phyloP scores from a whole-genome alignment of 495 filamentous ascomycete species.

The Podospora fimiseda region DNA sequence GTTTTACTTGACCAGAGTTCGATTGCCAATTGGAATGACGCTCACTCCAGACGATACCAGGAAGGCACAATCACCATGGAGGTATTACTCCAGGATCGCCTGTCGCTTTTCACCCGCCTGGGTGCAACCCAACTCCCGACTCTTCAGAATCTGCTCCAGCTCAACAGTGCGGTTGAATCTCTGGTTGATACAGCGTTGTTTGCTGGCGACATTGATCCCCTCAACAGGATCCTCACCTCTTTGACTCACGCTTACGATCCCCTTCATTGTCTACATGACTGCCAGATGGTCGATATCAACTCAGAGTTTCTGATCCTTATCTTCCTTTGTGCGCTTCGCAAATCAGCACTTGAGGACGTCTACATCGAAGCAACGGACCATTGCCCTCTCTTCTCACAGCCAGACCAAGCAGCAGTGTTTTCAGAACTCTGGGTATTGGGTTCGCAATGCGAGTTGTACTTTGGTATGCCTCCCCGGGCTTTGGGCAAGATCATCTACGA shows the following conservation, averaged over 20 bases:
- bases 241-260: slow-evolving; percentile 14
- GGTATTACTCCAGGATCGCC: slow-evolving; percentile 12
- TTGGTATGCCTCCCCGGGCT: slow-evolving; percentile 17
- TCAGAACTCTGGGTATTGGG: slow-evolving; percentile 26
- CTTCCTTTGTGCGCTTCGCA: slow-evolving; percentile 21
- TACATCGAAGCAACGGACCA: slow-evolving; percentile 24
- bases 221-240: slow-evolving; percentile 8
- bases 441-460: slow-evolving; percentile 26
- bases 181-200: slow-evolving; percentile 10
- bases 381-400: slow-evolving; percentile 24
- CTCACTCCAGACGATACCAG: slow-evolving; percentile 11
- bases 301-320: slow-evolving; percentile 17
- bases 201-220: slow-evolving; percentile 7
- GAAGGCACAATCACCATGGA: slow-evolving; percentile 12
- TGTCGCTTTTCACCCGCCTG: slow-evolving; percentile 1
- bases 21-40: slow-evolving; percentile 14
- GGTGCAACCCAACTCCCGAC: slow-evolving; percentile 12
- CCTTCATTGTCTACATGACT: slow-evolving; percentile 3
- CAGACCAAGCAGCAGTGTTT: slow-evolving; percentile 27
- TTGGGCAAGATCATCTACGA: slow-evolving; percentile 22
- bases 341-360: slow-evolving; percentile 20
- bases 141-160: not conserved
- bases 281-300: slow-evolving; percentile 18
- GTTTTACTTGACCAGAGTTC: slow-evolving; percentile 15
- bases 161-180: slow-evolving; percentile 3